Percentiles rank a stretch among this genome's conserved stretches.
phyloP scores from a whole-genome alignment of 2,329 filamentous ascomycete genomes.

The Microdochium paspali region DNA sequence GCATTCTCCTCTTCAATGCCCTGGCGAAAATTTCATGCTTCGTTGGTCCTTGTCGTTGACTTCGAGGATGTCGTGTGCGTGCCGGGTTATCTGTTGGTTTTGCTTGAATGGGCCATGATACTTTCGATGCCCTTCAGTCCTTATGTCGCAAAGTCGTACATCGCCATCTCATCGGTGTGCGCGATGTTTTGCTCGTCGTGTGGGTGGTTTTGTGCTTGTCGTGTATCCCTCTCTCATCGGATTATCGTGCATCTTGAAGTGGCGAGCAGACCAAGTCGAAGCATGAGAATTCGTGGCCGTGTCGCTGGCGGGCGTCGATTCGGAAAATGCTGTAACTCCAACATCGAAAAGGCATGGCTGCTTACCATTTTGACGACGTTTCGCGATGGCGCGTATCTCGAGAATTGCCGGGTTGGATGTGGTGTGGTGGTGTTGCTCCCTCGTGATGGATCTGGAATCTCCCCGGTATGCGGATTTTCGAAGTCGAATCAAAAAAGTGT shows the following conservation, averaged over 20 bases:
- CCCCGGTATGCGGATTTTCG: not conserved
- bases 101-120: constrained; percentile 21
- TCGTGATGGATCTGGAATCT: not conserved
- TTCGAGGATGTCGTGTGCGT: no score
- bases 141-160: not conserved
- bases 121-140: no score
- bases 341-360: constrained; percentile 15
- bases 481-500: constrained; percentile 1
- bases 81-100: no score
- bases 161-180: no score
- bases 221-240: no score
- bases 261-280: not conserved
- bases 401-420: constrained; percentile 10
- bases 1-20: not conserved
- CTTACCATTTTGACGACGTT: constrained; percentile 41
- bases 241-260: no score
- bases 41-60: not conserved
- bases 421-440: constrained; percentile 8
- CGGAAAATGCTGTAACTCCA: no score
- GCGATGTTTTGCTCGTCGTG: not conserved
- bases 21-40: not conserved
- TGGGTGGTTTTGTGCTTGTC: no score
- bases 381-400: constrained; percentile 28
- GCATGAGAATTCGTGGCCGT: not conserved
- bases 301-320: not conserved